phyloP scores from a whole-genome alignment of 192 early-diverging fungal genomes.

The Gamsiella multidivaricata region DNA sequence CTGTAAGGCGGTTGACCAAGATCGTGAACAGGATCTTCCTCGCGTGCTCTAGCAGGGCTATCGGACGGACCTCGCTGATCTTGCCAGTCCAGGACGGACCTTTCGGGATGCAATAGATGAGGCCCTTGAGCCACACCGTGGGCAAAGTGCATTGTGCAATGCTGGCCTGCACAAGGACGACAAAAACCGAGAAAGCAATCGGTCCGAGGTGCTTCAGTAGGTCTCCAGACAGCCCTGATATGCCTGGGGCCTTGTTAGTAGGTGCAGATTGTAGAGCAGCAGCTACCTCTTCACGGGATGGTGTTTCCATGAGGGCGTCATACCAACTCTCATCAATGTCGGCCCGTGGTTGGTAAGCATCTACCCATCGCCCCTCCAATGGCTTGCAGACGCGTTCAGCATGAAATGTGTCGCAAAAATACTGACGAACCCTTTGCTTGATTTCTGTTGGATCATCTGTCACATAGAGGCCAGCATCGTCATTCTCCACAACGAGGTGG shows the following conservation, averaged over 20 bases:
- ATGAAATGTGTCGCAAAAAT: conserved; percentile 19
- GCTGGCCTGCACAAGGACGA: conserved; percentile 15
- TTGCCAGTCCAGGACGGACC: conserved; percentile 2
- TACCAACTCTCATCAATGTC: conserved; percentile 5
- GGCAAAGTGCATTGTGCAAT: background rate
- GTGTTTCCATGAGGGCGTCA: background rate
- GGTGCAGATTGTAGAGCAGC: background rate
- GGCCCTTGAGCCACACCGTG: background rate
- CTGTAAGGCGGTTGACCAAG: background rate
- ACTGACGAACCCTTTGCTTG: conserved; percentile 1
- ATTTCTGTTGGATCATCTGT: conserved; percentile 9
- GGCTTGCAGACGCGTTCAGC: conserved; percentile 5
- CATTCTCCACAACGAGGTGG: conserved; percentile 8
- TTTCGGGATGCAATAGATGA: conserved; percentile 27
- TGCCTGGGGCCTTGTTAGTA: background rate
- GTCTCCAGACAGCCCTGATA: conserved; percentile 2
- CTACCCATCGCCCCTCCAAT: background rate
- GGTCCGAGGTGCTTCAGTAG: background rate
- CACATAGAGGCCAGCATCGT: background rate
- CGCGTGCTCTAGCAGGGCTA: conserved; percentile 20
- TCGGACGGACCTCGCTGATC: conserved; percentile 17
- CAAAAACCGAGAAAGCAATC: background rate
- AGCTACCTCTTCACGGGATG: background rate
- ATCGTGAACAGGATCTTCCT: conserved; percentile 31
- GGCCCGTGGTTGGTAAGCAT: background rate